Conservation (phyloP, 176 grass and related monocot species). For the Saccharum officinarum region DNA sequence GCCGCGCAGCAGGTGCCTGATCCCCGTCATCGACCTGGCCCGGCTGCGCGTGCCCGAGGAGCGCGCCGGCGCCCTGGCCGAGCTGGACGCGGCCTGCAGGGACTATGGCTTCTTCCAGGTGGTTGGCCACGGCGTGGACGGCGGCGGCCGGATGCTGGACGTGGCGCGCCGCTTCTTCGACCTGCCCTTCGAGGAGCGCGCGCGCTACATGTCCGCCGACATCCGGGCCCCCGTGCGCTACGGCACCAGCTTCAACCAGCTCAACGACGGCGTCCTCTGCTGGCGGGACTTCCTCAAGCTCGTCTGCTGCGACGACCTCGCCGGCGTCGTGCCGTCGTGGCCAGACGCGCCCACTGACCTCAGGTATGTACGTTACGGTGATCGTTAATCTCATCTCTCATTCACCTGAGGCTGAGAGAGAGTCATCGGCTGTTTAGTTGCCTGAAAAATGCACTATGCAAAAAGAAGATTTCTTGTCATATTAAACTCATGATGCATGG, state of each 20-base stretch:
- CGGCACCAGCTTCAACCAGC: conserved; percentile 88
- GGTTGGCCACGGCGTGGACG: conserved; percentile 51
- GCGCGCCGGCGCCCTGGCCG: conserved; percentile 29
- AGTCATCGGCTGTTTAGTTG: too few relatives aligned
- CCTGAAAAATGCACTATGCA: too few relatives aligned
- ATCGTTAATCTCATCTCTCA: background rate
- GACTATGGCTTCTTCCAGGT: conserved; percentile 78
- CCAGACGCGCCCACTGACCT: conserved; percentile 52
- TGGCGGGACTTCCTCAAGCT: conserved; percentile 87
- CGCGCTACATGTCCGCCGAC: conserved; percentile 56
- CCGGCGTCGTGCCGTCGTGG: conserved; percentile 34
- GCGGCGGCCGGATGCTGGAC: conserved; percentile 25
- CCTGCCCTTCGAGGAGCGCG: conserved; percentile 32
- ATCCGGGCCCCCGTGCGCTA: conserved; percentile 50
- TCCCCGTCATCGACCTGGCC: conserved; percentile 63
- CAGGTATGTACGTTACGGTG: conserved; percentile 4
- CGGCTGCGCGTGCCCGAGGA: conserved; percentile 14
- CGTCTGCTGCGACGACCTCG: conserved; percentile 30
- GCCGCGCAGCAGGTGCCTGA: background rate
- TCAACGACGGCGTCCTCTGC: conserved; percentile 60
- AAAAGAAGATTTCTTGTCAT: too few relatives aligned
- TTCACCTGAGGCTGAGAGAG: too few relatives aligned
- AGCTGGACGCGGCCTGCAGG: conserved; percentile 54
- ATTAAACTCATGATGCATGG: too few relatives aligned
- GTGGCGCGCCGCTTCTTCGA: conserved; percentile 68